Evolutionary conservation across 768 basidiomycete species (phyloP), one percentile per base, ranked within the genome.

Genomic region (Bullera alba): DNA sequence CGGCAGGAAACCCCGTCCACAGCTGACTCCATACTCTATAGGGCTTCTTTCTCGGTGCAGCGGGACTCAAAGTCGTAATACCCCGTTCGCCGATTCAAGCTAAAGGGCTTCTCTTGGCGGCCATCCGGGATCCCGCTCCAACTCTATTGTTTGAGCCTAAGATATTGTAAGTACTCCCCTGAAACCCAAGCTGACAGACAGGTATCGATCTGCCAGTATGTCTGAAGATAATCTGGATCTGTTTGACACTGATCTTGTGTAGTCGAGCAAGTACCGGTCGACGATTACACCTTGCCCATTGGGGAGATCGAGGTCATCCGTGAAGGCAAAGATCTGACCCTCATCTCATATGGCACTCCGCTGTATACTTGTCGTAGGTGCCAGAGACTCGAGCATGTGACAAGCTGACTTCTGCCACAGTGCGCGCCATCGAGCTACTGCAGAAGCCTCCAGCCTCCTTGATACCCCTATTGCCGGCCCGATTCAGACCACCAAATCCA

Each of bases 111-210:
- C 76, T 96, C 4, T 77, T 95, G 7, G 80, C 82, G 15, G 83
- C 89, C 0, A 88, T 96, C 47, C 81, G 90, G 29, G 91, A 96
- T 63, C 87, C 88, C 0, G 92, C 92, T 63, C 92, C 92, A 0
- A 86, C 90, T 14, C 81, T 96, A 37, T 88, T 96, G 72, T 87
- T 96, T 83, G 91, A 96, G 71, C 91, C 91, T 84, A 96, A 73
- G 75, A 80, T 93, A 50, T 75, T 96, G 14, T 56, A 39, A 47
- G 57, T 48, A 5, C 21, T 21, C 22, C 4, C 62, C 80, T 85
- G 85, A 58, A 19, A 61, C 30, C 21, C 21, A n/a, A 34, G n/a
- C n/a, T n/a, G n/a, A n/a, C n/a, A n/a, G n/a, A n/a, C n/a, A n/a
- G n/a, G n/a, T n/a, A n/a, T n/a, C n/a, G 25, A 3, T 7, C n/a